phyloP scores from a whole-genome alignment of 225 moss, liverwort and hornwort species.

The Pleurozium schreberi region DNA sequence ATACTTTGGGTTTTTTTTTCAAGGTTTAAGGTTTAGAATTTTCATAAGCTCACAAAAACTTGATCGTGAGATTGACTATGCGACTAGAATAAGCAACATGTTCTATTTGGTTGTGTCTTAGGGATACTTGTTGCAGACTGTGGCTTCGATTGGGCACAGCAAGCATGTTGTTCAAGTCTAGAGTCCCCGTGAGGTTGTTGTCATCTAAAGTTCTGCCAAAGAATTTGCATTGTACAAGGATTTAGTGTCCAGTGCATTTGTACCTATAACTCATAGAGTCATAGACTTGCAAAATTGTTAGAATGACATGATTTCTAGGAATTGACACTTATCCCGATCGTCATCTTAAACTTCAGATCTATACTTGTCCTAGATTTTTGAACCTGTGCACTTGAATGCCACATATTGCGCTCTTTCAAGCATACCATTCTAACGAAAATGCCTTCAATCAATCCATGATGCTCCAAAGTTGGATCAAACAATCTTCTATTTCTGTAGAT shows the following conservation, averaged over 20 bases:
- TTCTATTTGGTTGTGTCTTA: neutral
- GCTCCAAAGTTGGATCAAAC: neutral
- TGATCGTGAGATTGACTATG: neutral
- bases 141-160: neutral
- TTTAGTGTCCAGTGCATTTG: neutral
- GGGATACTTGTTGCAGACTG: neutral
- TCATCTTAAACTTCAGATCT: neutral
- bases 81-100: neutral
- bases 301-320: no score
- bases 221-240: neutral
- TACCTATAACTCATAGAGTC: neutral
- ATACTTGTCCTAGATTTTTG: no score
- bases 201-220: conserved; percentile 9
- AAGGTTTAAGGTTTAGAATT: neutral
- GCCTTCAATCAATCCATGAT: neutral
- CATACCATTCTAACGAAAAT: neutral
- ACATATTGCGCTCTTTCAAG: neutral
- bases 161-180: neutral
- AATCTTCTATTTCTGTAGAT: neutral
- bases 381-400: neutral
- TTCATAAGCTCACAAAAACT: neutral
- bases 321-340: neutral
- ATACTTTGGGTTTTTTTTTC: neutral
- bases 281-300: no score
- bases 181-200: conserved; percentile 7